Base-by-base conservation (phyloP, 345 rosid genomes). In the Aquilaria yunnanensis region DNA sequence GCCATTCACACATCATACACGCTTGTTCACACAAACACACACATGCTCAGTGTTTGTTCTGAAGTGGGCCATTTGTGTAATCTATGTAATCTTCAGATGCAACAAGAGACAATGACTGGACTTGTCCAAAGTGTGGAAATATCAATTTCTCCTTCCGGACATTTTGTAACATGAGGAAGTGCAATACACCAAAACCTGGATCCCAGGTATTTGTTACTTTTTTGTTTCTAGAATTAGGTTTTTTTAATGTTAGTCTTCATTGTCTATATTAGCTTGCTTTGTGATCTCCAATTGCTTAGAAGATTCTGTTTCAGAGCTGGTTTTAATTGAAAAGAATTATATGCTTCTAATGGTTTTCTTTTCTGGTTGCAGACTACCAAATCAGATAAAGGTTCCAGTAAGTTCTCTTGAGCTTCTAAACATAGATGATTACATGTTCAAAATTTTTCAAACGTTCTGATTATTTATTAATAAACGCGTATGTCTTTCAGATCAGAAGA, bases 141-240 rank as follows among this genome's bases (percentile, higher is more conserved):
- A 76, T 91, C 54, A 91, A 91, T 76, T 91, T 91, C 74, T 91
- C 97, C 33, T 91, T 88, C 62, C 81, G 97, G 77, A 76, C 77
- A 63, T 77, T 88, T 70, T 91, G 97, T 79, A 91, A 91, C 85
- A 91, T 91, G 97, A 81, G 97, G 72, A 91, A 88, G 71, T 91
- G 97, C 85, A 91, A 84, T 71, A 91, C 96, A 11, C 91, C 96
- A 46, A 91, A 86, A 80, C 97, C 96, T 32, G 97, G 89, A 30
- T 75, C 96, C 61, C 96, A 86, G 96, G 97, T 91, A 69, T 68
- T 85, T 75, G 67, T 3, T 9, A 9, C 43, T 37, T 37, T 37
- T 37, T 9, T 37, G 43, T 37, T 37, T 37, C 43, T 3, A 37
- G 8, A 37, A 37, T 37, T 37, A 5, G 43, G 7, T 37, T 4